Evolutionary conservation across 495 filamentous ascomycete species (phyloP), one percentile per base, ranked within the genome.

Genomic region (Penicillium pulvis): DNA sequence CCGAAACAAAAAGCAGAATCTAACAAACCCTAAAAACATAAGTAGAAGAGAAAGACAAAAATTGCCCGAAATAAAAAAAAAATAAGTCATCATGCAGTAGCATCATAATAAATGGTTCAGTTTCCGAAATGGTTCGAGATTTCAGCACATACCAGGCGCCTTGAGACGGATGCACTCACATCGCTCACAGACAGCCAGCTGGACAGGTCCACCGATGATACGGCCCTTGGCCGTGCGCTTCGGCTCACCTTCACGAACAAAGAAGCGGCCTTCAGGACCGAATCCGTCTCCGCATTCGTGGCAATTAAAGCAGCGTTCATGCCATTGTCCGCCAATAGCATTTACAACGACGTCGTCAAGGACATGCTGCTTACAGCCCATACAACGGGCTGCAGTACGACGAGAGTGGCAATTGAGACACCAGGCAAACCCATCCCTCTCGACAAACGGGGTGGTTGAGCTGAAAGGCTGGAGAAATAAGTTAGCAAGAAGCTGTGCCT

Each of bases 351-450:
- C 84, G 46, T 96, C 86, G 49, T 96, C 92, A 46, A 93, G 83
- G 17, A 98, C 91, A 26, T 91, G 90, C 64, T 82, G 86, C 66
- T 83, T 84, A 72, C 94, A 99, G 66, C 89, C 92, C 51, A 82
- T 80, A 71, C 94, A 99, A 72, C 93, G 92, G 23, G 91, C 86
- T 16, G 87, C 87, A 23, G 90, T 97, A 24, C 95, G 85, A 59
- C 92, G 93, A 35, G 91, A 92, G 76, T 98, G 93, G 71, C 94
- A 99, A 35, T 80, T 79, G 16, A 98, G 83, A 72, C 94, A 99
- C 95, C 95, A 99, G 33, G 94, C 94, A 75, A 95, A 98, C n/a
- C 93, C 93, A 62, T 98, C 93, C 71, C 95, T 96, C 72, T 99
- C 95, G 23, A 99, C 94, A 70, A 96, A 94, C 48, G 92, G 92